phyloP scores from a whole-genome alignment of 495 filamentous ascomycete genomes.

The Lophium mytilinum region DNA sequence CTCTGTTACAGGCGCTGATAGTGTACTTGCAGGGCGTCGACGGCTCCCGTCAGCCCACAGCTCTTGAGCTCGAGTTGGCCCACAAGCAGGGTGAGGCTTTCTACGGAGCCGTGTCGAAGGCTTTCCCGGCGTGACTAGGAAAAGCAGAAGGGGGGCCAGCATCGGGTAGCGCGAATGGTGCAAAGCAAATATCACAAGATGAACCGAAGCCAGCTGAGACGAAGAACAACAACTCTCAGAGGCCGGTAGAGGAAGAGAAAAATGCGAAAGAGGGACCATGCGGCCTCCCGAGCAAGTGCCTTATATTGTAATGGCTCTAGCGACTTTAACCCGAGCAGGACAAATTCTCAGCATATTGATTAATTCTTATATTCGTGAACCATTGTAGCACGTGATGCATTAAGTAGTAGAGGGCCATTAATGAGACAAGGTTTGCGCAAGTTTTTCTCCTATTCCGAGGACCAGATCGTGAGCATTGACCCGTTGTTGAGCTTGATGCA shows the following conservation, averaged over 20 bases:
- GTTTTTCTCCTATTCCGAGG: no score
- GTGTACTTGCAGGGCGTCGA: conserved; percentile 41
- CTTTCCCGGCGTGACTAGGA: conserved; percentile 77
- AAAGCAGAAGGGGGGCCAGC: conserved; percentile 33
- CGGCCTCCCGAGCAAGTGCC: conserved; percentile 61
- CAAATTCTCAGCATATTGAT: no score
- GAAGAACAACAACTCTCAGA: conserved; percentile 5
- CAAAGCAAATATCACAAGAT: conserved; percentile 5
- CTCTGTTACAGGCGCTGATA: not conserved
- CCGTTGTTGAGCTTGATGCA: no score
- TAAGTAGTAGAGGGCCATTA: no score
- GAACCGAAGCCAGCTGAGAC: not conserved
- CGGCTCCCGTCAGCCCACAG: conserved; percentile 72
- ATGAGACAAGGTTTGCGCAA: no score
- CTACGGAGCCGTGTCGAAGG: conserved; percentile 69
- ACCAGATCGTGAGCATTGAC: no score
- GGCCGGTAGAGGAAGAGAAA: conserved; percentile 21
- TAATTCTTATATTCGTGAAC: no score
- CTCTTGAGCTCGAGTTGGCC: conserved; percentile 69
- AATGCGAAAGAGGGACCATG: conserved; percentile 51
- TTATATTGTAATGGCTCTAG: conserved; percentile 42
- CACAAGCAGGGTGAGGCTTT: conserved; percentile 76
- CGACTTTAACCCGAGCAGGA: no score
- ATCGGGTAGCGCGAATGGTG: not conserved
- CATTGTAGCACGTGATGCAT: no score